phyloP scores from a whole-genome alignment of 768 basidiomycete genomes.

The Neoboletus brunneissimus region DNA sequence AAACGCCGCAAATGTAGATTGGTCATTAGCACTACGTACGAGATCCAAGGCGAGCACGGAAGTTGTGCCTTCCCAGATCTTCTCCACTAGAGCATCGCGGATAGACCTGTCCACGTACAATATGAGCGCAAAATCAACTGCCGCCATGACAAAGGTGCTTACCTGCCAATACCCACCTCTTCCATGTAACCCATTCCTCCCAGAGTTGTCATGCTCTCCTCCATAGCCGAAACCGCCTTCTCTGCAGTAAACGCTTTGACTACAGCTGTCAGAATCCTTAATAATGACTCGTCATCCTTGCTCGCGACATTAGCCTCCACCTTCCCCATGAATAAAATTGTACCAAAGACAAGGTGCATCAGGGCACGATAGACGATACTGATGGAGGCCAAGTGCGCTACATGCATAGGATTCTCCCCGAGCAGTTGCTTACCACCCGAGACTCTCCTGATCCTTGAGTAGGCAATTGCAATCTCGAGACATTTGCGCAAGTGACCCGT shows the following conservation, averaged over 20 bases:
- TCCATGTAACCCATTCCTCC: slow-evolving; percentile 86
- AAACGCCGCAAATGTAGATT: slow-evolving; percentile 44
- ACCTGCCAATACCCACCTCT: slow-evolving; percentile 68
- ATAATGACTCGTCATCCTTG: slow-evolving; percentile 46
- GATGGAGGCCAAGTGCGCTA: slow-evolving; percentile 59
- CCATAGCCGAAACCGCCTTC: slow-evolving; percentile 59
- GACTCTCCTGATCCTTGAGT: slow-evolving; percentile 58
- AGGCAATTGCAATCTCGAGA: slow-evolving; percentile 63
- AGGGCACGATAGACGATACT: slow-evolving; percentile 65
- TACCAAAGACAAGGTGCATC: slow-evolving; percentile 60
- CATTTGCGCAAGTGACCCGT: slow-evolving; percentile 59
- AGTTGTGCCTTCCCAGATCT: slow-evolving; percentile 80
- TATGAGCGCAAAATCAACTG: neutral
- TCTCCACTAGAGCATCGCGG: slow-evolving; percentile 70
- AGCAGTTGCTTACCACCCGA: slow-evolving; percentile 49
- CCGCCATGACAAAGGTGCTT: slow-evolving; percentile 7
- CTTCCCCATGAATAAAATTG: slow-evolving; percentile 56
- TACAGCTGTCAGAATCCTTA: slow-evolving; percentile 66
- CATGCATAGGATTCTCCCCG: slow-evolving; percentile 56
- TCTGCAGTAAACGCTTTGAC: slow-evolving; percentile 70
- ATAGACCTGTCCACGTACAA: slow-evolving; percentile 41
- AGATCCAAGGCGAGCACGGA: slow-evolving; percentile 69
- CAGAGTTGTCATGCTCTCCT: slow-evolving; percentile 69
- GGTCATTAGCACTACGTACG: slow-evolving; percentile 50
- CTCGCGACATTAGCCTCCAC: slow-evolving; percentile 54